Conservation (phyloP, 1,139 yeast species). For the Sugiyamaella grinbergsii region DNA sequence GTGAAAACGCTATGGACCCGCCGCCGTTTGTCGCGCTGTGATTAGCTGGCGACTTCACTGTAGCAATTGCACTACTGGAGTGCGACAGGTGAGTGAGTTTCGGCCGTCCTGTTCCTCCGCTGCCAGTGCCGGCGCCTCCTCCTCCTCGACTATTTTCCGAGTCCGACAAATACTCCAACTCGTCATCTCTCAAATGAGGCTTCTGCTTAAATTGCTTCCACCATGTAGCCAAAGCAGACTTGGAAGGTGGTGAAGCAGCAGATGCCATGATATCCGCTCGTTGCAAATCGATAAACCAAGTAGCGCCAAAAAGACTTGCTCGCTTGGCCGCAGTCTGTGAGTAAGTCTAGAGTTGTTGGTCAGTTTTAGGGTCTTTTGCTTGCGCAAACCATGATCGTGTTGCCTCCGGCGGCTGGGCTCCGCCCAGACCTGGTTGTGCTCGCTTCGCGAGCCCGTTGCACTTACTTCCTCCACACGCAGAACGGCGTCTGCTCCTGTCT, state of each 20-base stretch:
- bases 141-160: slow-evolving; percentile 7
- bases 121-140: neutral
- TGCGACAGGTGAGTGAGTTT: slow-evolving; percentile 38
- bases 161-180: slow-evolving; percentile 14
- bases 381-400: too few relatives aligned
- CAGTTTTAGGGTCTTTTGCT: too few relatives aligned
- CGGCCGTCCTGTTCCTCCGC: slow-evolving; percentile 35
- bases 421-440: too few relatives aligned
- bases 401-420: slow-evolving; percentile 4
- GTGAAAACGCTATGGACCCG: slow-evolving; percentile 22
- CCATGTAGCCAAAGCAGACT: slow-evolving; percentile 44
- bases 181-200: slow-evolving; percentile 17
- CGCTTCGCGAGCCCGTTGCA: slow-evolving; percentile 2
- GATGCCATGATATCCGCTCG: slow-evolving; percentile 10
- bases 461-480: slow-evolving; percentile 4
- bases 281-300: neutral
- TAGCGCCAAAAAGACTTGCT: too few relatives aligned
- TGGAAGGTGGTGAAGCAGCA: slow-evolving; percentile 39
- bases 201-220: slow-evolving; percentile 48
- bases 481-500: slow-evolving; percentile 3
- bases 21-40: slow-evolving; percentile 28
- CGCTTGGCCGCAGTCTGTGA: too few relatives aligned
- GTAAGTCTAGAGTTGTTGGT: neutral
- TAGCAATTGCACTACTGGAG: slow-evolving; percentile 34
- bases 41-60: slow-evolving; percentile 20